phyloP scores from a whole-genome alignment of 768 basidiomycete genomes.

The Rhizopogon sp. region DNA sequence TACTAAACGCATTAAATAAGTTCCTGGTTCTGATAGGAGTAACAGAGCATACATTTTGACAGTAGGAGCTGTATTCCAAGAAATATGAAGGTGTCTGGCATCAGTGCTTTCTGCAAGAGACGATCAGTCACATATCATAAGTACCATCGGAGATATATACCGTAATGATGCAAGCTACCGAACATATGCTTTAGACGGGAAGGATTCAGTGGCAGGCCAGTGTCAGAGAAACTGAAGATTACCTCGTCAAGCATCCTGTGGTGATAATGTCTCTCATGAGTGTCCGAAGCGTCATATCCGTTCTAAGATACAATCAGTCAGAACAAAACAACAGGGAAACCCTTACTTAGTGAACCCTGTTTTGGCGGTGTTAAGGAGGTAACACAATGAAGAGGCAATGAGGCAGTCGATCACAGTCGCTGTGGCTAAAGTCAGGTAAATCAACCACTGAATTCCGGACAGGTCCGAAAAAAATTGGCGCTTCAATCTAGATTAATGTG shows the following conservation, averaged over 20 bases:
- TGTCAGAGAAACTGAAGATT: neutral
- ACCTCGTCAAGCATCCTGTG: neutral
- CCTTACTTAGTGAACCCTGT: neutral
- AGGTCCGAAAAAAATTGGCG: neutral
- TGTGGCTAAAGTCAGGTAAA: conserved; percentile 16
- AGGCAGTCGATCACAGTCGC: conserved; percentile 30
- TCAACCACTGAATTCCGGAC: neutral
- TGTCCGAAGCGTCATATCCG: neutral
- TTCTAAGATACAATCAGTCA: neutral
- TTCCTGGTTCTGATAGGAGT: neutral
- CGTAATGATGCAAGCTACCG: neutral
- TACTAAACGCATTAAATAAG: conserved; percentile 26
- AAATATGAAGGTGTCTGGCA: conserved; percentile 54
- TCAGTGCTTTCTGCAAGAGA: conserved; percentile 32
- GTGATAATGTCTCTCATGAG: neutral
- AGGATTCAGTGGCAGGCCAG: neutral
- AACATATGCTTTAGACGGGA: neutral
- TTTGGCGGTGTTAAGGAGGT: neutral
- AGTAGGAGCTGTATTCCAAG: conserved; percentile 49
- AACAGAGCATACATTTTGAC: conserved; percentile 40
- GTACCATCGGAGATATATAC: neutral
- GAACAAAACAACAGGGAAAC: neutral
- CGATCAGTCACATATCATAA: neutral
- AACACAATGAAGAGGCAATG: neutral
- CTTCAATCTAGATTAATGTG: neutral